Percentiles rank a stretch among this genome's conserved stretches.
Evolutionary conservation across 371 early-diverging fungal species (phyloP).

Genomic region (Circinella minor): DNA sequence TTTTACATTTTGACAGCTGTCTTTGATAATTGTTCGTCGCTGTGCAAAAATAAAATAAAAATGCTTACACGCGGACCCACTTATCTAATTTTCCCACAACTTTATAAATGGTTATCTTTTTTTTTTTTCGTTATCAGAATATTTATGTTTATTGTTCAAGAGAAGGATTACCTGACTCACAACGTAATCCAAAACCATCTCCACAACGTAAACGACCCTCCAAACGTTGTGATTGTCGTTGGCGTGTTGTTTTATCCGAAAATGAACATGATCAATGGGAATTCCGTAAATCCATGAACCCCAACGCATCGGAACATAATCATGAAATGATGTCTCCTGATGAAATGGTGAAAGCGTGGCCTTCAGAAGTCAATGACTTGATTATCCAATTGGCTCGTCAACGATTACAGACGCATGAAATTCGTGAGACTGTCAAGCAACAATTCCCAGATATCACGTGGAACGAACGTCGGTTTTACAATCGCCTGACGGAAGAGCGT

Average conservation of each 20-base stretch:
- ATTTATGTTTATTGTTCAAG: conserved; percentile 65
- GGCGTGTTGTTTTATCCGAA: conserved; percentile 60
- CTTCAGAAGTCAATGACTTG: conserved; percentile 46
- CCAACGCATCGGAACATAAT: conserved; percentile 61
- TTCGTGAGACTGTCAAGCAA: conserved; percentile 58
- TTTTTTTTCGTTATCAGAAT: conserved; percentile 10
- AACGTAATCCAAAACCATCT: conserved; percentile 54
- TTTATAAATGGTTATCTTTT: too few relatives aligned
- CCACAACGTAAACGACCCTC: conserved; percentile 57
- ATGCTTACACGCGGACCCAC: too few relatives aligned
- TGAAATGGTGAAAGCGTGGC: conserved; percentile 59
- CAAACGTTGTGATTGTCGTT: conserved; percentile 61
- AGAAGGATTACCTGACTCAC: conserved; percentile 59
- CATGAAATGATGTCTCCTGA: conserved; percentile 55
- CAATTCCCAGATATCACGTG: conserved; percentile 63
- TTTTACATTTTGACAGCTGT: conserved; percentile 1
- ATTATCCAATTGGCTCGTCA: conserved; percentile 49
- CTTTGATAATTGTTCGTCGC: neutral
- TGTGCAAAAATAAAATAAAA: too few relatives aligned
- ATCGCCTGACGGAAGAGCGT: conserved; percentile 58
- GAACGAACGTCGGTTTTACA: conserved; percentile 67
- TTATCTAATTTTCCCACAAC: neutral
- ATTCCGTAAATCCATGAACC: conserved; percentile 60
- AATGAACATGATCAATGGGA: conserved; percentile 53
- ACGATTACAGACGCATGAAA: conserved; percentile 55